Conservation (phyloP, 2,329 filamentous ascomycete species). For the Myriosclerotinia curreyana region DNA sequence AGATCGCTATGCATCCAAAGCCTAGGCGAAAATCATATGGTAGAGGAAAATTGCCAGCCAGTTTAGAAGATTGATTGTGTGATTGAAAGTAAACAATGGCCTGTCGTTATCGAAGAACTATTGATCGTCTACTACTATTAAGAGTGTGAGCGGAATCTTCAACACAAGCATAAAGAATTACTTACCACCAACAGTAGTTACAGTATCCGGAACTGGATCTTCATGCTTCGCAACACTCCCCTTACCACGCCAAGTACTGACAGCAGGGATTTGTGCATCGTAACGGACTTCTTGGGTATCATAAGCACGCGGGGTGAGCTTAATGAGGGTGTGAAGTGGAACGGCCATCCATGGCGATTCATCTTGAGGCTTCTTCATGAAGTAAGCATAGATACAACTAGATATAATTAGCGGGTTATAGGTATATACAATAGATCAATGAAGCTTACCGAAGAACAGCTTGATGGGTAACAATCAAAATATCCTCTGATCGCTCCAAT, state of each 20-base stretch:
- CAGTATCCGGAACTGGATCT: slow-evolving; percentile 33
- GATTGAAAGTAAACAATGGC: slow-evolving; percentile 4
- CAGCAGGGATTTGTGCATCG: slow-evolving; percentile 88
- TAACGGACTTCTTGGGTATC: slow-evolving; percentile 86
- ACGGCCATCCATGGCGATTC: slow-evolving; percentile 98
- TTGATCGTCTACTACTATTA: background rate
- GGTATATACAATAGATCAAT: background rate
- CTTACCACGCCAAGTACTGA: slow-evolving; percentile 94
- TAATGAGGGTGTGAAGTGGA: slow-evolving; percentile 92
- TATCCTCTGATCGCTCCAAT: slow-evolving; percentile 90
- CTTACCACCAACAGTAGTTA: background rate
- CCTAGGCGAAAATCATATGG: slow-evolving; percentile 7
- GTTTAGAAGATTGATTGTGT: background rate
- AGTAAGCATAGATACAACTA: slow-evolving; percentile 92
- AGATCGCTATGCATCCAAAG: slow-evolving; percentile 19
- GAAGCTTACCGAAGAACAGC: slow-evolving; percentile 63
- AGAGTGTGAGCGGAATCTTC: background rate
- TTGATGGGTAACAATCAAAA: slow-evolving; percentile 97
- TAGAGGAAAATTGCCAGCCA: slow-evolving; percentile 5
- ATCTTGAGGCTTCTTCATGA: slow-evolving; percentile 94
- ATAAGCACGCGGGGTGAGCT: slow-evolving; percentile 91
- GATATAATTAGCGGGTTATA: background rate
- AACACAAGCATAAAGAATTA: background rate
- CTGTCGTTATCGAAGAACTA: background rate
- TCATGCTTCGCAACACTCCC: slow-evolving; percentile 90